Evolutionary conservation across 176 grass and related monocot genomes (phyloP).

Genomic region (Oryza brachyantha): DNA sequence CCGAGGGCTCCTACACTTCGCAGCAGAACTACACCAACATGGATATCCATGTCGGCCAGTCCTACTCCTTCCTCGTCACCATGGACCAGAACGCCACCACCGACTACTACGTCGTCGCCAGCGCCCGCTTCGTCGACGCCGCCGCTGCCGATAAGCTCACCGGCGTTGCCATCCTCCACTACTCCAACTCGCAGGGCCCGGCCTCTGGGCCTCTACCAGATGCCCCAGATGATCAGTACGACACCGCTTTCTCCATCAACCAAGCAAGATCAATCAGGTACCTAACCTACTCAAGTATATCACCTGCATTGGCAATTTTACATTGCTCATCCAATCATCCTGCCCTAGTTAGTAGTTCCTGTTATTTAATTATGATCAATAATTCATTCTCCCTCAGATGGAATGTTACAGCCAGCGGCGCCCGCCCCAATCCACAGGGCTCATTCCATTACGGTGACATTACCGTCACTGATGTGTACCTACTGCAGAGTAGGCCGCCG

Average conservation of each 20-base stretch:
- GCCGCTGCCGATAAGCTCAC: constrained; percentile 52
- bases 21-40: constrained; percentile 93
- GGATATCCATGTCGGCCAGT: constrained; percentile 96
- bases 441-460: constrained; percentile 93
- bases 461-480: constrained; percentile 81
- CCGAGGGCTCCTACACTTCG: constrained; percentile 89
- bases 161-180: constrained; percentile 77
- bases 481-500: constrained; percentile 62
- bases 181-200: constrained; percentile 76
- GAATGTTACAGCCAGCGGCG: constrained; percentile 87
- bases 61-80: constrained; percentile 83
- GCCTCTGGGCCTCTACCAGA: constrained; percentile 76
- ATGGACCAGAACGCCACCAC: constrained; percentile 87
- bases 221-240: constrained; percentile 72
- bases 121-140: constrained; percentile 57
- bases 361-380: not conserved
- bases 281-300: not conserved
- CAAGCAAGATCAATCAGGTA: constrained; percentile 95
- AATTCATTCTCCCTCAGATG: constrained; percentile 43
- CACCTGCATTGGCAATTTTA: not conserved
- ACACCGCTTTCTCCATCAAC: constrained; percentile 83
- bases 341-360: not conserved
- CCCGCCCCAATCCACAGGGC: constrained; percentile 92
- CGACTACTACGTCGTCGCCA: constrained; percentile 87
- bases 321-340: not conserved